Evolutionary conservation across 331 rosid genomes (phyloP), one percentile per base, ranked within the genome.

Genomic region (Malus hybrid): DNA sequence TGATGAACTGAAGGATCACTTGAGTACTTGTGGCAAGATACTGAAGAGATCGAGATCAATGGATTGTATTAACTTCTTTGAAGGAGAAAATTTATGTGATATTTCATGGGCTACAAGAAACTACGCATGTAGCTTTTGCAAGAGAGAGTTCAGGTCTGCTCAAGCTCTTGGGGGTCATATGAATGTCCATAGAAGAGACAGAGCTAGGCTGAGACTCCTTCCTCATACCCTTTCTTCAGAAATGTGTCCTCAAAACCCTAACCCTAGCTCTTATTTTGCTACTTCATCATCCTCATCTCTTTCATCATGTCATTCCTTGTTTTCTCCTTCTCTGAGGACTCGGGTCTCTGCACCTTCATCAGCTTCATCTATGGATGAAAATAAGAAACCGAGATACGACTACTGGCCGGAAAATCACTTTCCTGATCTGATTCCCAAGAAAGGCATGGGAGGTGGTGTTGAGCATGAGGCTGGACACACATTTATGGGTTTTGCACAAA

Each of bases 121-220:
- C 60, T 92, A 83, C 57, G 32, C 72, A 1, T 92, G 97, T 69
- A 86, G 88, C 81, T 92, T 92, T 77, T 92, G 97, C 86, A 87
- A 77, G 64, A 88, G 93, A 82, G 90, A 85, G 79, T 92, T 92
- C 83, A 87, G 83, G 65, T 92, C 93, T 29, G 93, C 97, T 71
- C 97, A 91, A 80, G 97, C 93, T 48, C 86, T 91, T 70, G 96
- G 96, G 27, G 96, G 96, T 39, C 96, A 90, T 28, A 91, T 91
- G 97, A 92, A 89, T 83, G 93, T 92, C 71, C 96, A 92, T 50
- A 86, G 96, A 75, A 88, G 91, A 81, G 97, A 92, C 76, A 87
- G 93, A 79, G 96, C 92, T 59, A 88, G 90, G 79, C 67, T 92
- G 76, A 84, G 89, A 72, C 87, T 87, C 57, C 69, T 87, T 39